A percentile compares a stretch with the other conserved stretches of the same genome.
phyloP scores from a whole-genome alignment of 176 grass and related monocot species.

The Ampelocalamus luodianensis region DNA sequence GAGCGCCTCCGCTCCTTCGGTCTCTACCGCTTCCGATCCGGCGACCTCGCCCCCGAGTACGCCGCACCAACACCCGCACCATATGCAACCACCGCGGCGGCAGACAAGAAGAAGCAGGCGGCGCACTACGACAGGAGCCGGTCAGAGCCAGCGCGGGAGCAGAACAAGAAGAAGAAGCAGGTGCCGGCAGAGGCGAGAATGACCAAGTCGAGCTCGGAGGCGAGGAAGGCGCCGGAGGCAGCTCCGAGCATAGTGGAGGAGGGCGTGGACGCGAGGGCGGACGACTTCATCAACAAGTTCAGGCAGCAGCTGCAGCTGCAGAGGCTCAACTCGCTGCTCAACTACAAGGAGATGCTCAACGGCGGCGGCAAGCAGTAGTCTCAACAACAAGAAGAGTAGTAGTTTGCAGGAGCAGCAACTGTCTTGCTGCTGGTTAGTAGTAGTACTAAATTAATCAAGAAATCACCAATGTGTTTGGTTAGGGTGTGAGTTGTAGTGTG shows the following conservation, averaged over 20 bases:
- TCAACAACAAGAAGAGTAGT: not conserved
- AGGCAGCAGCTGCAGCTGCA: constrained; percentile 78
- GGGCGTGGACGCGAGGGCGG: constrained; percentile 62
- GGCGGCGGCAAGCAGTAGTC: constrained; percentile 31
- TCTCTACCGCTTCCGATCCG: constrained; percentile 77
- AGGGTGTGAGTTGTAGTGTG: not conserved
- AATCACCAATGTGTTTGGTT: not conserved
- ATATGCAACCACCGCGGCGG: not conserved
- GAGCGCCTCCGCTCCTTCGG: constrained; percentile 75
- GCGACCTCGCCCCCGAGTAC: constrained; percentile 65
- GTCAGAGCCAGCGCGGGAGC: constrained; percentile 60
- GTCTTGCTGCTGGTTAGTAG: not conserved
- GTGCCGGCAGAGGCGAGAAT: constrained; percentile 26
- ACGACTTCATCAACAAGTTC: constrained; percentile 86
- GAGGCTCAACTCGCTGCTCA: constrained; percentile 74
- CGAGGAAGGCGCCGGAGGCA: constrained; percentile 1
- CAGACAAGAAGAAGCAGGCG: constrained; percentile 1
- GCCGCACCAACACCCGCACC: not conserved
- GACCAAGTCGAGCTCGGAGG: constrained; percentile 49
- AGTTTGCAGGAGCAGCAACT: not conserved
- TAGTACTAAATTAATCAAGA: not conserved
- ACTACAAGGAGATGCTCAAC: constrained; percentile 79
- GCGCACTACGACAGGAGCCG: constrained; percentile 53
- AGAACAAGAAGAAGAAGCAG: constrained; percentile 33
- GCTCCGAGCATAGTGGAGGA: not conserved